Evolutionary conservation across 164 flowering plant genomes (phyloP).

Genomic region (Tinospora cordifolia): DNA sequence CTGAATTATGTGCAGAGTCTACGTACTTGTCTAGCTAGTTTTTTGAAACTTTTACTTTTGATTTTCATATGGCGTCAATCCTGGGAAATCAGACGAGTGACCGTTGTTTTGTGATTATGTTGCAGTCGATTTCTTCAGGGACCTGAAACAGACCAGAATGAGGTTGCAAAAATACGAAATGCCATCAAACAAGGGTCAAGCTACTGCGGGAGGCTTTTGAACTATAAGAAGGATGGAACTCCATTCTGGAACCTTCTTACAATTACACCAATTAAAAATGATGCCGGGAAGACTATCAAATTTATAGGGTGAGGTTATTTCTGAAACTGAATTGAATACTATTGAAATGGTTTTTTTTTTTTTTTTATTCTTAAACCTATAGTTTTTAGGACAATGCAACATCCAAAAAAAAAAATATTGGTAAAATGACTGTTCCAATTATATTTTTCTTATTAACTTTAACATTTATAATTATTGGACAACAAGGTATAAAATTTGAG

Average conservation of each 20-base stretch:
- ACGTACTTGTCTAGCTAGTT: too few relatives aligned
- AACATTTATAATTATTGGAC: too few relatives aligned
- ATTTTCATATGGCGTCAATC: too few relatives aligned
- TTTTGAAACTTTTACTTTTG: too few relatives aligned
- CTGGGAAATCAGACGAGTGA: too few relatives aligned
- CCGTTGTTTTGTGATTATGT: not conserved
- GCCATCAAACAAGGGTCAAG: conserved; percentile 59
- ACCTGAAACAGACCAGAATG: conserved; percentile 69
- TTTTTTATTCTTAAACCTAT: too few relatives aligned
- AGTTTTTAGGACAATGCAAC: too few relatives aligned
- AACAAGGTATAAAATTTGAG: too few relatives aligned
- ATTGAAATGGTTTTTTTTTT: not conserved
- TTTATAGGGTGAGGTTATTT: conserved; percentile 60
- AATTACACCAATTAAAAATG: conserved; percentile 82
- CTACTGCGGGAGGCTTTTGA: conserved; percentile 86
- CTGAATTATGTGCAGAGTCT: not conserved
- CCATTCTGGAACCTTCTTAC: conserved; percentile 98
- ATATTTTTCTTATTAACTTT: too few relatives aligned
- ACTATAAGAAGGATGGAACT: conserved; percentile 91
- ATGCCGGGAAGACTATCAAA: conserved; percentile 59
- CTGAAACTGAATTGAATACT: too few relatives aligned
- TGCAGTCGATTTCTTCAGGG: conserved; percentile 97
- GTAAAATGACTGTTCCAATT: too few relatives aligned
- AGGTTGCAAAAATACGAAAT: conserved; percentile 61
- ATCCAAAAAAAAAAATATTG: too few relatives aligned